These are phyloP conservation scores for Coelastrella sp. DNA, from an alignment of 139 green algal genomes.

Conservation along the genomic window DNA sequence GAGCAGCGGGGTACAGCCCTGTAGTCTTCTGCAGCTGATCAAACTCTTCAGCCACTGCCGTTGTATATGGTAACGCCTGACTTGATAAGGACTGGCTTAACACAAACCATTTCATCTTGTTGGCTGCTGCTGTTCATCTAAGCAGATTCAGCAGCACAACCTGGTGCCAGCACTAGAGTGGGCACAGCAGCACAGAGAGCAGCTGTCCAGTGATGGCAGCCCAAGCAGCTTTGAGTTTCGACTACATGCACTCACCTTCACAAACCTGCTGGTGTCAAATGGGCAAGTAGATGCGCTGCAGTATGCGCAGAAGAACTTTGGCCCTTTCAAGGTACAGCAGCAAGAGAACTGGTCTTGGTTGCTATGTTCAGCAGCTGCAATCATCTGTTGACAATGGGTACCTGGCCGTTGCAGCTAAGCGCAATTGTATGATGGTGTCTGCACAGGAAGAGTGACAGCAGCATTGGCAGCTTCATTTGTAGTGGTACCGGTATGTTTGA, in stretches of 20 bases:
- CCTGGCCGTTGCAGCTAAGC: too few relatives aligned
- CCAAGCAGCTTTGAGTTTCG: constrained; percentile 84
- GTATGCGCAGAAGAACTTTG: constrained; percentile 85
- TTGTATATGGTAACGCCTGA: too few relatives aligned
- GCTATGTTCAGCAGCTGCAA: too few relatives aligned
- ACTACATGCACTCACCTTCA: constrained; percentile 88
- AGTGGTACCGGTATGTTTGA: too few relatives aligned
- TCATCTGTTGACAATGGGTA: too few relatives aligned
- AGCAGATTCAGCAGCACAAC: constrained; percentile 70
- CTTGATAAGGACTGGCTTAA: too few relatives aligned
- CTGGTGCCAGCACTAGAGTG: constrained; percentile 86
- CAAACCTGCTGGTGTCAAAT: constrained; percentile 69
- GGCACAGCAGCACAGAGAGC: constrained; percentile 72
- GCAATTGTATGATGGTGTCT: too few relatives aligned
- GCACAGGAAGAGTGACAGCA: too few relatives aligned
- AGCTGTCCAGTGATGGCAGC: constrained; percentile 54
- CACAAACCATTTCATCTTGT: background rate
- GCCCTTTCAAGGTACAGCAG: constrained; percentile 45
- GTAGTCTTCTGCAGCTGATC: too few relatives aligned
- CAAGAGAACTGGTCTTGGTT: background rate
- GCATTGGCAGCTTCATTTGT: too few relatives aligned
- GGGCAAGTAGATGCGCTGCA: constrained; percentile 68
- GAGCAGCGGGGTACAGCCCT: too few relatives aligned
- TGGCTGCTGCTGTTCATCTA: background rate
- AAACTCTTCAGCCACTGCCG: background rate